Base-by-base conservation (phyloP, 2,329 filamentous ascomycete genomes). In the Venturia pyrina region DNA sequence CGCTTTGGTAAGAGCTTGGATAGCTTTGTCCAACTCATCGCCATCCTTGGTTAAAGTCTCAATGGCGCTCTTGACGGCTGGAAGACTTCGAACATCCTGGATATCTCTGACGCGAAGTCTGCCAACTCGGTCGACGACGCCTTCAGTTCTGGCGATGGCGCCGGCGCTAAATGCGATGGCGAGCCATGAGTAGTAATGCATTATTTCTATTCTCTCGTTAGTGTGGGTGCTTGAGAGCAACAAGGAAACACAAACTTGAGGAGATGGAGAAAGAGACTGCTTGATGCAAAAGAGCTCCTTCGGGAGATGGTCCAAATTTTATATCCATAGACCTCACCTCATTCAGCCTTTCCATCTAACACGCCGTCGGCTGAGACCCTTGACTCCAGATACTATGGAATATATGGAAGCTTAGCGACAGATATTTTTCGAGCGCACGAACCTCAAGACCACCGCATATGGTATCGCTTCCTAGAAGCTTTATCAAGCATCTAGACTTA, bases 11-110 rank as follows among this genome's bases (percentile, higher is more conserved):
- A 64, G 41, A 24, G 62, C 44, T 53, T 21, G 13, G 13, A 64
- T 56, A n/a, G 62, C 62, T 17, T 48, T 50, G n/a, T 64, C 46
- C n/a, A 64, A 19, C 15, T 13, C 62, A 6, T 48, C 44, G 37
- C 40, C 44, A 24, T 40, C 43, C 28, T 50, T 40, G 62, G 44
- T 64, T 7, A 48, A 11, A 10, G 24, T 24, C 44, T 64, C 44
- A 3, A 64, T 2, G 24, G 62, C 11, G n/a, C 43, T 24, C 48
- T 64, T 64, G 43, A 64, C 34, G 21, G 46, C 32, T 32, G 46
- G 43, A 7, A 62, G 40, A 17, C 15, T 43, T 11, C 15, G 17
- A 32, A 24, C 19, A 44, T 44, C n/a, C 15, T 44, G 60, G 5
- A 62, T 8, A 24, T 62, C 60, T 62, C 60, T 43, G 37, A n/a